Base-by-base conservation (phyloP, 768 basidiomycete genomes). In the Hericium erinaceus region DNA sequence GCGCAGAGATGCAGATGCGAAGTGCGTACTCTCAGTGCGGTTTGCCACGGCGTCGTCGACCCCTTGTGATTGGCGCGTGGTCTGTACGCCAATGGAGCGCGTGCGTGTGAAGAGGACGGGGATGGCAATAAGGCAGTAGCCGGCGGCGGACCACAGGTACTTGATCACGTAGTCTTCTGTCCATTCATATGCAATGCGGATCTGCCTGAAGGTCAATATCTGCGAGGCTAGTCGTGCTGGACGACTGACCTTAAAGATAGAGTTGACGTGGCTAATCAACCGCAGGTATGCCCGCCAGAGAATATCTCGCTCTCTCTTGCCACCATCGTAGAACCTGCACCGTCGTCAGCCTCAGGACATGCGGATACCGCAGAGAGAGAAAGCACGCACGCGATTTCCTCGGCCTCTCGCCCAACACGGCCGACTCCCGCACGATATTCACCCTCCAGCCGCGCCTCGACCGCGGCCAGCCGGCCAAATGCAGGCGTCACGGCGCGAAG, bases 81-180 rank as follows among this genome's bases (percentile, higher is more conserved):
- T 50, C 54, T 57, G 67, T 26, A 69, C 59, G 24, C 61, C 68
- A 39, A 68, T 60, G 57, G 64, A 65, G 65, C 62, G 58, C 73
- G 77, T 60, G 16, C 84, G 76, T 0, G 86, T 89, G 64, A 89
- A 83, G 40, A 95, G 74, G 18, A 95, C 78, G 0, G 95, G 95
- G 1, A 98, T 85, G 8, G 93, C 90, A 66, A 98, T 98, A 20
- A 98, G 78, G 4, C 79, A 80, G 69, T 98, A 98, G 0, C 95
- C 95, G 4, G 84, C 85, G 1, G 94, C 94, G 10, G 89, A 92
- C 95, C 93, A 97, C 9, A 91, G 73, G 68, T 97, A 98, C 70
- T 97, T 97, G 77, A 97, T 93, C 18, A 97, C 88, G 63, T 92
- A 94, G 73, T 97, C 95, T 67, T 97, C 95, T 0, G 91, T 97